Base-by-base conservation (phyloP, 768 basidiomycete species). In the Tulasnella sp. region DNA sequence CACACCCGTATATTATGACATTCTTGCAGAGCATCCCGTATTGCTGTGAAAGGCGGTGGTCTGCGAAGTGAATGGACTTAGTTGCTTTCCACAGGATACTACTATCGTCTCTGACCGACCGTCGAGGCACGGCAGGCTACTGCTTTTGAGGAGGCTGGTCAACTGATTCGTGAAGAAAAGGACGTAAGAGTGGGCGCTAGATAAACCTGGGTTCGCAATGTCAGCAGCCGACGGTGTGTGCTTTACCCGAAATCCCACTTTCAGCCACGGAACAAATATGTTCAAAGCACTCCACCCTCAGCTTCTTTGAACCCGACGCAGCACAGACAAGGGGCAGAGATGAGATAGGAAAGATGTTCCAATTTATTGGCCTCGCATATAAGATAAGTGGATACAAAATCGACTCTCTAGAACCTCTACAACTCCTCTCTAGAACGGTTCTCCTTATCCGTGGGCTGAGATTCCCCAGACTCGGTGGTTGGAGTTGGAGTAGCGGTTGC, bases 1-100 rank as follows among this genome's bases (percentile, higher is more conserved):
- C 85, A 69, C 80, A 96, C 95, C 96, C 95, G 83, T 96, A 93
- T 80, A 97, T 96, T 83, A 93, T 86, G 74, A 96, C 90, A 86
- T 98, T 97, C 82, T 93, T 90, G 85, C 95, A 98, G 82, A 95
- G 92, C 75, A 67, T 76, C 10, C 42, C 13, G 29, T 26, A 23
- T 67, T 35, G 10, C 23, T 35, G 13, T 35, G 61, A 10, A 13
- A 51, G 51, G 11, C 26, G 29, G 61, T 67, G 5, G 32, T 26
- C 61, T 67, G 61, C 23, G 11, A 35, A 35, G 29, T 5, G 26
- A 35, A 67, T 10, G 15, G 23, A 2, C 29, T 67, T 13, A 26
- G n/a, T 5, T 29, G 55, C 10, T 4, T 55, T 11, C 39, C 51
- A 20, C 51, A 44, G 44, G 44, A 13, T 18, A 44, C 15, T 2